Evolutionary conservation across 1,284 basidiomycete species (phyloP).

Genomic region (Caloboletus inedulis): DNA sequence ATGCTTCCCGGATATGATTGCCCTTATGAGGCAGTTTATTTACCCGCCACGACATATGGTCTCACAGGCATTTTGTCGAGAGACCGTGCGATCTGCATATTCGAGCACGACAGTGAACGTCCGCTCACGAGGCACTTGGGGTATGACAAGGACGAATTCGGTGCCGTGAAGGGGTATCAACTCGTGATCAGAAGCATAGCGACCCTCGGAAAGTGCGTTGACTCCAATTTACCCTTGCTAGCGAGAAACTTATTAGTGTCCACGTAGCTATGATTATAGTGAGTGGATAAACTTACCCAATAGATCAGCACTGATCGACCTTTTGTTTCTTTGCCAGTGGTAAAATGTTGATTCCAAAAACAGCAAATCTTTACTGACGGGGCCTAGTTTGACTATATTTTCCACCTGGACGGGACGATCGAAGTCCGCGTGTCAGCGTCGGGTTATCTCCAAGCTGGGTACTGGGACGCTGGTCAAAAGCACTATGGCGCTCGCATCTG

Average conservation of each 20-base stretch:
- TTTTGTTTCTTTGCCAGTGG: slow-evolving; percentile 33
- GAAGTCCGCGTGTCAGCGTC: slow-evolving; percentile 64
- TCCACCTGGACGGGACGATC: slow-evolving; percentile 64
- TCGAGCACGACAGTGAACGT: slow-evolving; percentile 56
- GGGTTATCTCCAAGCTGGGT: slow-evolving; percentile 64
- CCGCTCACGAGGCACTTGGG: slow-evolving; percentile 61
- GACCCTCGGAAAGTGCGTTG: slow-evolving; percentile 59
- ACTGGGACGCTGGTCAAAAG: slow-evolving; percentile 49
- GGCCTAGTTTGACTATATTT: slow-evolving; percentile 60
- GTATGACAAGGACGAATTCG: slow-evolving; percentile 49
- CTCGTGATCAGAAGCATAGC: slow-evolving; percentile 54
- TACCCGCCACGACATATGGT: slow-evolving; percentile 55
- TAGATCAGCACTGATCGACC: not conserved
- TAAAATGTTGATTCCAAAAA: slow-evolving; percentile 12
- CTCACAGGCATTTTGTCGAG: slow-evolving; percentile 42
- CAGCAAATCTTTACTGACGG: slow-evolving; percentile 7
- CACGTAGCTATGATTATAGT: slow-evolving; percentile 54
- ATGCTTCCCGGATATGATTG: slow-evolving; percentile 66
- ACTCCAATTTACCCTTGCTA: not conserved
- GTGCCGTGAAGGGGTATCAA: slow-evolving; percentile 58
- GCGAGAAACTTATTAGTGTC: not conserved
- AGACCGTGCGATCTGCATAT: slow-evolving; percentile 59
- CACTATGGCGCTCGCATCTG: slow-evolving; percentile 56
- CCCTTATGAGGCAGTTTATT: slow-evolving; percentile 55
- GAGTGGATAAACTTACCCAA: slow-evolving; percentile 22